Evolutionary conservation across 2,329 filamentous ascomycete genomes (phyloP).

Genomic region (Colletotrichum sp.): DNA sequence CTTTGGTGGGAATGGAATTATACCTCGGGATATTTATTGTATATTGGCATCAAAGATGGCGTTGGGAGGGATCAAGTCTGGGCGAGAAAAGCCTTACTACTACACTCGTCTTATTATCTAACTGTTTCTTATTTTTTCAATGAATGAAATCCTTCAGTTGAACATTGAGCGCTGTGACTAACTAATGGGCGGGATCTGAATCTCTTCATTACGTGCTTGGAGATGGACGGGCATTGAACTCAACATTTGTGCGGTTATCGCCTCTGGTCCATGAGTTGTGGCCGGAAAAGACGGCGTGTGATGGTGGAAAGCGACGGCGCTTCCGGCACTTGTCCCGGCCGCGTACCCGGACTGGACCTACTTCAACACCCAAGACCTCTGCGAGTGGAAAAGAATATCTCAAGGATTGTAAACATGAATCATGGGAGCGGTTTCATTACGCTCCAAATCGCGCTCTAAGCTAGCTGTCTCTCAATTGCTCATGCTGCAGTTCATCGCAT

Average conservation of each 20-base stretch:
- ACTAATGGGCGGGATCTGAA: too few relatives aligned
- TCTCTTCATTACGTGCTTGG: too few relatives aligned
- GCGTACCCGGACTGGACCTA: neutral
- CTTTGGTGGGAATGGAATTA: neutral
- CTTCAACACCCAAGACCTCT: too few relatives aligned
- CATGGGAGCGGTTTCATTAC: constrained; percentile 15
- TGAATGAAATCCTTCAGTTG: neutral
- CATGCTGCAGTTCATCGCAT: neutral
- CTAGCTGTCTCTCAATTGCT: neutral
- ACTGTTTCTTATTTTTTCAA: neutral
- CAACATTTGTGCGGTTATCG: too few relatives aligned
- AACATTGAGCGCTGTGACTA: neutral
- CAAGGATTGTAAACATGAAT: neutral
- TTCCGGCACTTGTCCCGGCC: neutral
- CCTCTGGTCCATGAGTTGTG: neutral
- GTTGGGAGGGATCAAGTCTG: neutral
- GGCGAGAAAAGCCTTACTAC: neutral
- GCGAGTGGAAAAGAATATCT: neutral
- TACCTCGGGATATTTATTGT: constrained; percentile 5
- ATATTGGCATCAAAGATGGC: constrained; percentile 22
- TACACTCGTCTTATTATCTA: neutral
- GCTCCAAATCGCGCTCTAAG: neutral
- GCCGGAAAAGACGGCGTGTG: neutral
- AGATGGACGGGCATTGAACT: too few relatives aligned
- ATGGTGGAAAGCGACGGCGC: neutral